phyloP scores from a whole-genome alignment of 441 rosid genomes.

The Rhodomyrtus psidioides region DNA sequence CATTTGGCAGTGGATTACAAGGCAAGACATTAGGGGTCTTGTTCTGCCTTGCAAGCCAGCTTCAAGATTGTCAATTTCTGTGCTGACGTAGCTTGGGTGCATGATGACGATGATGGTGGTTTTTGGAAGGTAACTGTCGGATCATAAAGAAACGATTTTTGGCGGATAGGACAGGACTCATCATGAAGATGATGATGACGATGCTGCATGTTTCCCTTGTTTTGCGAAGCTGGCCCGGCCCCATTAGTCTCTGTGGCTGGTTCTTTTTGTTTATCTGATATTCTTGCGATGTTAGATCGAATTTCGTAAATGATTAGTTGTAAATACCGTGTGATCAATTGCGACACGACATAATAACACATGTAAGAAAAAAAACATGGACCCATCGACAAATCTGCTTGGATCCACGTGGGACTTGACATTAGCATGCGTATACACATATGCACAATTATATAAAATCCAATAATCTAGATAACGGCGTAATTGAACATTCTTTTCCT shows the following conservation, averaged over 20 bases:
- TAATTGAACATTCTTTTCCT: not conserved
- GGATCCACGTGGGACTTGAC: not conserved
- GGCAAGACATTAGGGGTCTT: not conserved
- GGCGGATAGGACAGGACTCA: not conserved
- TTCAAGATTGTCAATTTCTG: not conserved
- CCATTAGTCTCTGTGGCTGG: not conserved
- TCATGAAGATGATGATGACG: not conserved
- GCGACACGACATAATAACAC: not conserved
- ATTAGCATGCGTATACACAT: fast-evolving
- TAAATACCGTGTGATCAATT: not conserved
- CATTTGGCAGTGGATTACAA: not conserved
- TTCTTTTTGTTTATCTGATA: not conserved
- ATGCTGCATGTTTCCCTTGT: not conserved
- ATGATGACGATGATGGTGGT: not conserved
- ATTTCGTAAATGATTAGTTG: not conserved
- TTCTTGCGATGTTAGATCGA: not conserved
- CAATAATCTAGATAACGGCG: fast-evolving
- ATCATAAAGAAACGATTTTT: not conserved
- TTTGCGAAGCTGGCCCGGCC: not conserved
- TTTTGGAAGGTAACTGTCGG: not conserved
- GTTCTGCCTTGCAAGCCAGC: not conserved
- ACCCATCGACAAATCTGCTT: fast-evolving
- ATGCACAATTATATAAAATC: not conserved
- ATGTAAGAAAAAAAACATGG: not conserved
- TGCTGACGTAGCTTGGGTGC: not conserved